A percentile compares a stretch with the other conserved stretches of the same genome.
Evolutionary conservation across 1,284 basidiomycete species (phyloP).

Genomic region (Schizophyllum amplum): DNA sequence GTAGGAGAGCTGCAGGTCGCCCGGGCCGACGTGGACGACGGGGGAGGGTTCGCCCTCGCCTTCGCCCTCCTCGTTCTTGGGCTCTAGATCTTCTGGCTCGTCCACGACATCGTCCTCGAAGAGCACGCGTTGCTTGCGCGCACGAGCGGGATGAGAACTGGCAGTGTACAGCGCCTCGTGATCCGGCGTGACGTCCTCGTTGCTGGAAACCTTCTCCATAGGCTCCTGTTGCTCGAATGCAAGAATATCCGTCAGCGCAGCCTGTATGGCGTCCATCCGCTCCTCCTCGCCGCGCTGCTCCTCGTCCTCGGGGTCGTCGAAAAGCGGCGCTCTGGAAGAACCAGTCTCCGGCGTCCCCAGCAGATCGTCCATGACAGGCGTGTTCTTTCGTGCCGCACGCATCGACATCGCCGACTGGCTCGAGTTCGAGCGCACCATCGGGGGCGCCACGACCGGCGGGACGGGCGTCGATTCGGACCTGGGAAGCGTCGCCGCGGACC

Average conservation of each 20-base stretch:
- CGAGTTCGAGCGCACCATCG: not conserved
- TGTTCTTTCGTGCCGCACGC: slow-evolving; percentile 8
- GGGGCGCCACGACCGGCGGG: slow-evolving; percentile 12
- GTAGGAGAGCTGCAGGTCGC: slow-evolving; percentile 77
- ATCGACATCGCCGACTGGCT: not conserved
- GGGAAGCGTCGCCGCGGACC: slow-evolving; percentile 13
- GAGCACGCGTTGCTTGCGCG: slow-evolving; percentile 22
- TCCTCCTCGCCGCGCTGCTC: slow-evolving; percentile 60
- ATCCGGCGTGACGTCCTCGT: slow-evolving; percentile 4
- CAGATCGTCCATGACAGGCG: slow-evolving; percentile 45
- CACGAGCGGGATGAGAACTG: slow-evolving; percentile 7
- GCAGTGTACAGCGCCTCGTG: not conserved
- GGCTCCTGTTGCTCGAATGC: slow-evolving; percentile 63
- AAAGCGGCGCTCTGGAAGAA: slow-evolving; percentile 65
- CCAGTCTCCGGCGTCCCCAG: slow-evolving; percentile 42
- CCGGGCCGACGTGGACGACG: slow-evolving; percentile 34
- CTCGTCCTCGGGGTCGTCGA: slow-evolving; percentile 66
- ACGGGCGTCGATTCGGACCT: slow-evolving; percentile 33
- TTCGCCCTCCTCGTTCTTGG: slow-evolving; percentile 10
- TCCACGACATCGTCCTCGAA: slow-evolving; percentile 35
- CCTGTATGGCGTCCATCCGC: slow-evolving; percentile 90
- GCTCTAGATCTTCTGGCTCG: slow-evolving; percentile 33
- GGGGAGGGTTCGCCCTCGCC: slow-evolving; percentile 45
- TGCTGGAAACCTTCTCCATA: slow-evolving; percentile 19
- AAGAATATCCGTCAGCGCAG: slow-evolving; percentile 91